phyloP scores from a whole-genome alignment of 208 protist species.

The Angomonas ambiguus region DNA sequence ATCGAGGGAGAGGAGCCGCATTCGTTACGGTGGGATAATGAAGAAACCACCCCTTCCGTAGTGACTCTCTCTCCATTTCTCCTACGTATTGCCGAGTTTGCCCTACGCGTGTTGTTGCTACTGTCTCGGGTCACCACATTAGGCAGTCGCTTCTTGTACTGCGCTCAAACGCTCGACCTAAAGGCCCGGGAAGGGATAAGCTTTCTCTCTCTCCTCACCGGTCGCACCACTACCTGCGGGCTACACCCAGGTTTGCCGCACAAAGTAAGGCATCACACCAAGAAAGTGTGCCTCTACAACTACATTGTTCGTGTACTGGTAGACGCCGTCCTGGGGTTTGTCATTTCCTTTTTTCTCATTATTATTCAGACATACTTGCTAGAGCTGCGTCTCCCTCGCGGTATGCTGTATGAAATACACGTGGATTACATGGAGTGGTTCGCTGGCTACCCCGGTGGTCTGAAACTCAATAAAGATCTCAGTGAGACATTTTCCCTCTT shows the following conservation, averaged over 20 bases:
- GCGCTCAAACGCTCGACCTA: slow-evolving; percentile 34
- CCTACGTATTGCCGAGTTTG: slow-evolving; percentile 3
- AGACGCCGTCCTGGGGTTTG: slow-evolving; percentile 54
- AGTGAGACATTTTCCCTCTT: slow-evolving; percentile 84
- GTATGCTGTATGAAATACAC: slow-evolving; percentile 72
- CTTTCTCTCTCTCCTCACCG: slow-evolving; percentile 48
- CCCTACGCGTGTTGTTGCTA: slow-evolving; percentile 24
- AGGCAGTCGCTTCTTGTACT: slow-evolving; percentile 31
- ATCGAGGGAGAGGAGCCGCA: slow-evolving; percentile 21
- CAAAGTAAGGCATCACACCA: slow-evolving; percentile 23
- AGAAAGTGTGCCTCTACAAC: slow-evolving; percentile 50
- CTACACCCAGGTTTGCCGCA: slow-evolving; percentile 76
- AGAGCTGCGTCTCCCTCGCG: slow-evolving; percentile 36
- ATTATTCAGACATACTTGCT: slow-evolving; percentile 11
- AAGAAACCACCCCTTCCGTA: slow-evolving; percentile 10
- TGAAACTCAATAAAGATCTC: slow-evolving; percentile 94
- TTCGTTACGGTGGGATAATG: background rate
- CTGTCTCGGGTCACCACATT: slow-evolving; percentile 19
- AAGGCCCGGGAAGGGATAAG: slow-evolving; percentile 58
- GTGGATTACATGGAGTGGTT: slow-evolving; percentile 90
- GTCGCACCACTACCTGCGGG: slow-evolving; percentile 49
- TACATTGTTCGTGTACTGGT: slow-evolving; percentile 59
- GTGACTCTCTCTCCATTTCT: background rate
- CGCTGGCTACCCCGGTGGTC: slow-evolving; percentile 88
- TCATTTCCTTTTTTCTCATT: slow-evolving; percentile 44